A percentile compares a stretch with the other conserved stretches of the same genome.
These are phyloP conservation scores for Panaeolus cyanescens DNA, from an alignment of 768 basidiomycete species.

Conservation along the genomic window DNA sequence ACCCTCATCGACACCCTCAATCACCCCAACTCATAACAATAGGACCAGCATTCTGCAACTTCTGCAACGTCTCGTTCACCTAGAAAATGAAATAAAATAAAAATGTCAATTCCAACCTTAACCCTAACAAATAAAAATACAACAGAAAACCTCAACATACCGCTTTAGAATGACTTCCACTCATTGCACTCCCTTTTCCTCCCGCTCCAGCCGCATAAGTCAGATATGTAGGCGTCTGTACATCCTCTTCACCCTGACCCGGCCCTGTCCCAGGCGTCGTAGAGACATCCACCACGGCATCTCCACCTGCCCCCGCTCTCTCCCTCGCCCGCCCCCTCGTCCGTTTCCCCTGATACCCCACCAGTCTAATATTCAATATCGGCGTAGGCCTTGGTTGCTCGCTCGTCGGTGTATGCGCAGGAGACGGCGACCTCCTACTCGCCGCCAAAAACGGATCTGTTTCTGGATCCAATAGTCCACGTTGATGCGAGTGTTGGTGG, in stretches of 20 bases:
- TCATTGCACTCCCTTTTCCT: too few species aligned
- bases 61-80: background rate
- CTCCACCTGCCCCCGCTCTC: too few species aligned
- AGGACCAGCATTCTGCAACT: background rate
- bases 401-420: slow-evolving; percentile 7
- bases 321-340: slow-evolving; percentile 21
- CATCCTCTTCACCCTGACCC: background rate
- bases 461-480: slow-evolving; percentile 5
- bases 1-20: too few species aligned
- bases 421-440: slow-evolving; percentile 12
- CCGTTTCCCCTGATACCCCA: slow-evolving; percentile 22
- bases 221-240: background rate
- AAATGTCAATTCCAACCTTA: background rate
- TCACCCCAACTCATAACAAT: background rate
- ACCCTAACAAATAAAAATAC: background rate
- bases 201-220: background rate
- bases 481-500: background rate
- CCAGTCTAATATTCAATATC: slow-evolving; percentile 32
- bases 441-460: slow-evolving; percentile 10
- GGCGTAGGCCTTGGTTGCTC: slow-evolving; percentile 25
- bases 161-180: background rate
- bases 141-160: background rate
- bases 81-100: background rate
- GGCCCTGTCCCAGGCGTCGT: too few species aligned
- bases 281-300: too few species aligned